These are phyloP conservation scores for Chionographis japonica DNA, from an alignment of 106 monocot species.

Conservation along the genomic window DNA sequence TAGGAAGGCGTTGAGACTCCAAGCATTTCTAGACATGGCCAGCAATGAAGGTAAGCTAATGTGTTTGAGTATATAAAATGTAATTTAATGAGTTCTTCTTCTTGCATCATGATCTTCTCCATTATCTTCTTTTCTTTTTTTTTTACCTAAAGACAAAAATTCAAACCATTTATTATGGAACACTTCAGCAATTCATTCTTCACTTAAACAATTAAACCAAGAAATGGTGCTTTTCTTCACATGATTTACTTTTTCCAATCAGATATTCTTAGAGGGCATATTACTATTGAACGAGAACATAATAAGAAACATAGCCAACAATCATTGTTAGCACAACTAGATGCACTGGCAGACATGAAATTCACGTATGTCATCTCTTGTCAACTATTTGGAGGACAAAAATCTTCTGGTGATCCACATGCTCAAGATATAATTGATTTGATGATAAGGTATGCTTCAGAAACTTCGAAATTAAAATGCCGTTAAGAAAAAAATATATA, in stretches of 20 bases:
- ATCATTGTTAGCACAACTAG: constrained; percentile 35
- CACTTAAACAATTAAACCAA: background rate
- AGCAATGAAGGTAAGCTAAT: constrained; percentile 33
- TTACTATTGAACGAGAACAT: constrained; percentile 36
- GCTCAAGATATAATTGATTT: constrained; percentile 72
- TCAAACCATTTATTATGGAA: no score
- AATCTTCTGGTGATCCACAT: constrained; percentile 51
- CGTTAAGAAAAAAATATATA: background rate
- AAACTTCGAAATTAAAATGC: background rate
- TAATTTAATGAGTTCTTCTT: background rate
- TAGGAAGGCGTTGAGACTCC: constrained; percentile 52
- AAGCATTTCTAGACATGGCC: constrained; percentile 59
- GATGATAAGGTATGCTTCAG: constrained; percentile 42
- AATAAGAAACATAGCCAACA: constrained; percentile 28
- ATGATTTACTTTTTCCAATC: background rate
- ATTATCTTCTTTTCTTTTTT: background rate
- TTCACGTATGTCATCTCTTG: constrained; percentile 75
- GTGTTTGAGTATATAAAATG: background rate
- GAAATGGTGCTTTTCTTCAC: background rate
- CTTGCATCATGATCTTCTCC: background rate
- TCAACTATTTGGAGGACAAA: constrained; percentile 60
- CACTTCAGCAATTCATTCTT: no score
- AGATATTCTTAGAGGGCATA: constrained; percentile 46
- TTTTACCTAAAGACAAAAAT: no score
- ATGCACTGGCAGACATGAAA: constrained; percentile 65